These are phyloP conservation scores for Periconia sp. DNA, from an alignment of 2,329 filamentous ascomycete species.

Conservation along the genomic window DNA sequence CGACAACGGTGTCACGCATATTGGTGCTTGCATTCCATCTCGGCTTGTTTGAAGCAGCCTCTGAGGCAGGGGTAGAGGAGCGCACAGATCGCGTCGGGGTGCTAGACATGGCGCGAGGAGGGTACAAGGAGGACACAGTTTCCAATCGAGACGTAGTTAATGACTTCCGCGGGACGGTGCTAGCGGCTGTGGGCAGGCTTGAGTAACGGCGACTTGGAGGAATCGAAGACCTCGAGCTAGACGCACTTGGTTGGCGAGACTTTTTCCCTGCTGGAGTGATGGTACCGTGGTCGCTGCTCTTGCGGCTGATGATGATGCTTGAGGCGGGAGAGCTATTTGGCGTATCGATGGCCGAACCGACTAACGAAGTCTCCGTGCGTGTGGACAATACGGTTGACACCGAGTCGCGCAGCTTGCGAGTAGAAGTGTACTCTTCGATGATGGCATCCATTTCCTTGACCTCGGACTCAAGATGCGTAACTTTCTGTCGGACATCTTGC, in stretches of 20 bases:
- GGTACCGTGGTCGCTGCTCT: slow-evolving; percentile 54
- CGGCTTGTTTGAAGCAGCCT: slow-evolving; percentile 37
- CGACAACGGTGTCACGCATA: slow-evolving; percentile 45
- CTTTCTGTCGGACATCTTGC: slow-evolving; percentile 82
- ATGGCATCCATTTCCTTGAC: slow-evolving; percentile 78
- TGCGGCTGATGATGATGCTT: slow-evolving; percentile 64
- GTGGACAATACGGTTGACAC: slow-evolving; percentile 85
- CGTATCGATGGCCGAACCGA: slow-evolving; percentile 69
- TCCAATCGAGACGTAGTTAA: slow-evolving; percentile 25
- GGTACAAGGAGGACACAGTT: slow-evolving; percentile 24
- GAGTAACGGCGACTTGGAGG: slow-evolving; percentile 55
- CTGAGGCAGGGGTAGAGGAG: slow-evolving; percentile 33
- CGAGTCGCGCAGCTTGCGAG: slow-evolving; percentile 85
- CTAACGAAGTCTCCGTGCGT: slow-evolving; percentile 72
- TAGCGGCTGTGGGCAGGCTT: slow-evolving; percentile 49
- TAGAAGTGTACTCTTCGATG: slow-evolving; percentile 71
- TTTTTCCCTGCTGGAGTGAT: slow-evolving; percentile 55
- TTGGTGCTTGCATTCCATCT: slow-evolving; percentile 49
- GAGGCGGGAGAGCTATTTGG: slow-evolving; percentile 69
- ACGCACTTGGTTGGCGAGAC: slow-evolving; percentile 54
- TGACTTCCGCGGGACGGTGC: slow-evolving; percentile 29
- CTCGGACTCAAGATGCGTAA: slow-evolving; percentile 75
- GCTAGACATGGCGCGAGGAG: slow-evolving; percentile 31
- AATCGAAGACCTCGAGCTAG: slow-evolving; percentile 48
- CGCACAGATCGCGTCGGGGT: slow-evolving; percentile 32